These are phyloP conservation scores for Neurospora tetrasperma DNA, from an alignment of 495 filamentous ascomycete species.

Conservation along the genomic window DNA sequence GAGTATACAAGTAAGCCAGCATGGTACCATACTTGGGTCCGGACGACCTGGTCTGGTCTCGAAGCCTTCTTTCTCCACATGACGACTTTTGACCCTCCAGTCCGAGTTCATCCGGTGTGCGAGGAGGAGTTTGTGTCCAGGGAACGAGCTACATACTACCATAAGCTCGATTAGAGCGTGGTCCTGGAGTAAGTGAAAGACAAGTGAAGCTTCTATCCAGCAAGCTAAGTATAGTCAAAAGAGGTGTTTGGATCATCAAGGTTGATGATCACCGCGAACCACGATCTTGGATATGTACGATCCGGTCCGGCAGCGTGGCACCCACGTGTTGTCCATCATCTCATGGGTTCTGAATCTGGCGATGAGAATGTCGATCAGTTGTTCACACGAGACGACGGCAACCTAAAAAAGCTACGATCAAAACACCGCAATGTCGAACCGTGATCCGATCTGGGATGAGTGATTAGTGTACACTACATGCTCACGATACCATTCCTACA, in stretches of 20 bases:
- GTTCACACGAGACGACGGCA: not conserved
- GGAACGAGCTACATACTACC: not conserved
- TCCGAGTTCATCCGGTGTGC: not conserved
- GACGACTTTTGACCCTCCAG: not conserved
- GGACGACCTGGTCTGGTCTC: not conserved
- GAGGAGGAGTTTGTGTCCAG: not conserved
- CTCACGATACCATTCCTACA: not conserved
- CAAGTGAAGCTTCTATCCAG: not conserved
- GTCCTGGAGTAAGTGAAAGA: not conserved
- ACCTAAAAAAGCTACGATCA: too few species aligned
- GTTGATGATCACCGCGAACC: not conserved
- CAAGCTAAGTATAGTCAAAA: not conserved
- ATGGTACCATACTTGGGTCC: not conserved
- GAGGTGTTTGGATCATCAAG: not conserved
- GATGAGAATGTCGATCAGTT: not conserved
- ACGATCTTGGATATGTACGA: not conserved
- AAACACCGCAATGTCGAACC: not conserved
- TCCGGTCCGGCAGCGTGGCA: not conserved
- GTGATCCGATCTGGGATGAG: not conserved
- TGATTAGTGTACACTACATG: not conserved
- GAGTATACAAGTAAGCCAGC: not conserved
- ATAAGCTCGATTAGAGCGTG: not conserved
- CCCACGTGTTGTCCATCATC: not conserved
- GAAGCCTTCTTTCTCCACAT: not conserved
- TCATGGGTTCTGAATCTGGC: not conserved